These are phyloP conservation scores for Thermomyces lanuginosus DNA, from an alignment of 2,329 filamentous ascomycete species.

Conservation along the genomic window DNA sequence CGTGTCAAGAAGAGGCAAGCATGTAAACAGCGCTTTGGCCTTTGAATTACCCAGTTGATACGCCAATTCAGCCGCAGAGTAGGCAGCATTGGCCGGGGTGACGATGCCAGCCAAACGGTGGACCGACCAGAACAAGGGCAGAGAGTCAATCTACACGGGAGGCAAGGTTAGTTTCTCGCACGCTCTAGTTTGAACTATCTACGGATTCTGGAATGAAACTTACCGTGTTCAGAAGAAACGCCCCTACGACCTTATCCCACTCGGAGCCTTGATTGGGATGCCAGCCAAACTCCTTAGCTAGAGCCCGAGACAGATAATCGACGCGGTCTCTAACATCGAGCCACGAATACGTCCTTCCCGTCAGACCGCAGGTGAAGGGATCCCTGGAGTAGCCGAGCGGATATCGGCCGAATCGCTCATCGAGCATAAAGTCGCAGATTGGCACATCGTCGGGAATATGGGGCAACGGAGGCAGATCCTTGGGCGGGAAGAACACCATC, in stretches of 20 bases:
- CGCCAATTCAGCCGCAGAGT: conserved; percentile 51
- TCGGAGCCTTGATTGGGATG: conserved; percentile 52
- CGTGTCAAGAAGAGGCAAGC: conserved; percentile 46
- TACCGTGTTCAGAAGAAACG: conserved; percentile 71
- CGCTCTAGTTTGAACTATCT: no score
- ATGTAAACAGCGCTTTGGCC: conserved; percentile 57
- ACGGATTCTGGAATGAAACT: conserved; percentile 14
- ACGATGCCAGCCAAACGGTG: conserved; percentile 60
- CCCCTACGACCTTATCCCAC: conserved; percentile 63
- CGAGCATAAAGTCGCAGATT: conserved; percentile 59
- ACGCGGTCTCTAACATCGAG: conserved; percentile 49
- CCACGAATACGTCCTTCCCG: conserved; percentile 49
- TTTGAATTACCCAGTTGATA: conserved; percentile 55
- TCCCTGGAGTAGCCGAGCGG: conserved; percentile 47
- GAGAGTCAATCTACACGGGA: conserved; percentile 48
- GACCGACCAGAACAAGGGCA: conserved; percentile 55
- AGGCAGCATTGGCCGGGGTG: conserved; percentile 59
- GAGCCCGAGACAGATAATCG: conserved; percentile 49
- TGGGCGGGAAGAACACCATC: conserved; percentile 33
- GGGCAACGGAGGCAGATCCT: conserved; percentile 24
- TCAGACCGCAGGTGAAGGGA: conserved; percentile 63
- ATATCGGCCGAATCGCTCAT: conserved; percentile 51
- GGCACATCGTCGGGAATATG: conserved; percentile 58
- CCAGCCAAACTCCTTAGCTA: conserved; percentile 58
- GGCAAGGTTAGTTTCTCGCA: no score